These are phyloP conservation scores for Wallacemonas collosoma DNA, from an alignment of 208 protist genomes.

Conservation along the genomic window DNA sequence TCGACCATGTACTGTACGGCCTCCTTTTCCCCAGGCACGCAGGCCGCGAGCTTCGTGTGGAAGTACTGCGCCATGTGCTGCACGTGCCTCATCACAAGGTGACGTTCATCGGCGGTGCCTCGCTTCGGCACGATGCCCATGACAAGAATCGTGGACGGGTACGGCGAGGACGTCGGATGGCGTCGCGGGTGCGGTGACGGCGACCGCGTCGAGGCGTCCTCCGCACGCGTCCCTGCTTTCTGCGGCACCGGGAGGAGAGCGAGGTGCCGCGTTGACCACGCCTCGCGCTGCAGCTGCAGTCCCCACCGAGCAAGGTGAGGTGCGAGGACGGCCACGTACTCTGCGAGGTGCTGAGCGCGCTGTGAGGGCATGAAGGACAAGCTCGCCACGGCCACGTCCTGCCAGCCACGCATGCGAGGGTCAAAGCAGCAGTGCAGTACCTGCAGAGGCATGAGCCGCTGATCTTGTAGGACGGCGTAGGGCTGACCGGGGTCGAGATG, in stretches of 20 bases:
- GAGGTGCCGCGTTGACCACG: constrained; percentile 49
- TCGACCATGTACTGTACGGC: constrained; percentile 63
- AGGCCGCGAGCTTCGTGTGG: constrained; percentile 36
- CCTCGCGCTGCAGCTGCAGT: constrained; percentile 39
- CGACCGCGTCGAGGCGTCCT: background rate
- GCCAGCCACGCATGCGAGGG: constrained; percentile 69
- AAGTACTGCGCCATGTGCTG: constrained; percentile 68
- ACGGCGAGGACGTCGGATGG: constrained; percentile 32
- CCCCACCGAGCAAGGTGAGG: constrained; percentile 67
- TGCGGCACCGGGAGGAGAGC: constrained; percentile 67
- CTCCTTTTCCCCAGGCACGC: constrained; percentile 50
- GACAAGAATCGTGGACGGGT: constrained; percentile 65
- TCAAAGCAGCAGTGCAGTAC: constrained; percentile 90
- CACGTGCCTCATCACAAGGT: constrained; percentile 40
- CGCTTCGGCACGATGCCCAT: constrained; percentile 54
- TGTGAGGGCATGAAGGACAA: constrained; percentile 75
- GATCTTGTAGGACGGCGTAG: constrained; percentile 65
- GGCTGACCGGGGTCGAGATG: constrained; percentile 74
- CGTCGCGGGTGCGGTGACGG: constrained; percentile 7
- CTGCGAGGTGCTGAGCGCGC: constrained; percentile 51
- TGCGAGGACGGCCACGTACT: constrained; percentile 41
- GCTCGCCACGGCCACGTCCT: constrained; percentile 55
- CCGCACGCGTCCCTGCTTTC: constrained; percentile 22
- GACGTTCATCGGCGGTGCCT: constrained; percentile 46
- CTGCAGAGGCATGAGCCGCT: constrained; percentile 74